Evolutionary conservation across 257 asterid genomes (phyloP).

Genomic region (Eustoma russellianum): DNA sequence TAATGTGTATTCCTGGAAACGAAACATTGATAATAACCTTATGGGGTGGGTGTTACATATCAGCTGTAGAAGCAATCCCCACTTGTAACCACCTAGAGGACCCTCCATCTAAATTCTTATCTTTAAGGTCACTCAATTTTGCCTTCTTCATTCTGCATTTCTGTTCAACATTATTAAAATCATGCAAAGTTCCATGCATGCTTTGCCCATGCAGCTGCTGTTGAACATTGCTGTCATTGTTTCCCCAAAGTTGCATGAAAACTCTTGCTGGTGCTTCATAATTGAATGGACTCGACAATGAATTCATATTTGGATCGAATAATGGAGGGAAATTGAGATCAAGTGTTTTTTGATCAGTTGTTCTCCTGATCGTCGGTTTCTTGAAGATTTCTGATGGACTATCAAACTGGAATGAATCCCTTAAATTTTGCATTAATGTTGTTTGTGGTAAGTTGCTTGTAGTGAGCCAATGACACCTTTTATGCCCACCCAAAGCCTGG

Average conservation of each 20-base stretch:
- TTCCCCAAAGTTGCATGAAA: conserved; percentile 26
- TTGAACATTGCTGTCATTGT: not conserved
- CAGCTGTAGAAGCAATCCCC: conserved; percentile 57
- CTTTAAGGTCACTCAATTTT: conserved; percentile 51
- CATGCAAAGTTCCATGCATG: not conserved
- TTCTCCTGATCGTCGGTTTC: conserved; percentile 22
- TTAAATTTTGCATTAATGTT: conserved; percentile 40
- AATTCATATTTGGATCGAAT: not conserved
- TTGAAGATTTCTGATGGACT: conserved; percentile 26
- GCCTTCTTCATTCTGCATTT: conserved; percentile 33
- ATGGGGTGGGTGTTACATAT: conserved; percentile 10
- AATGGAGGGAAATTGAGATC: conserved; percentile 42
- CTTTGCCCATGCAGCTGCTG: conserved; percentile 9
- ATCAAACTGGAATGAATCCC: conserved; percentile 25
- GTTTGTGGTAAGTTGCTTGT: conserved; percentile 30
- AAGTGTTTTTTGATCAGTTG: conserved; percentile 12
- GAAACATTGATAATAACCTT: not conserved
- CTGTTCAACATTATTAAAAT: conserved; percentile 12
- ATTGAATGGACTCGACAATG: not conserved
- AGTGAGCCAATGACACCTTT: conserved; percentile 76
- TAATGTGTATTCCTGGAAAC: too few relatives aligned
- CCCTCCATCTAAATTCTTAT: conserved; percentile 45
- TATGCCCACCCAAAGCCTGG: conserved; percentile 83
- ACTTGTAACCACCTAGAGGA: conserved; percentile 58
- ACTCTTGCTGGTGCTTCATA: conserved; percentile 20